Evolutionary conservation across 2,329 filamentous ascomycete genomes (phyloP).

Genomic region (Ceratocystis ficicola): DNA sequence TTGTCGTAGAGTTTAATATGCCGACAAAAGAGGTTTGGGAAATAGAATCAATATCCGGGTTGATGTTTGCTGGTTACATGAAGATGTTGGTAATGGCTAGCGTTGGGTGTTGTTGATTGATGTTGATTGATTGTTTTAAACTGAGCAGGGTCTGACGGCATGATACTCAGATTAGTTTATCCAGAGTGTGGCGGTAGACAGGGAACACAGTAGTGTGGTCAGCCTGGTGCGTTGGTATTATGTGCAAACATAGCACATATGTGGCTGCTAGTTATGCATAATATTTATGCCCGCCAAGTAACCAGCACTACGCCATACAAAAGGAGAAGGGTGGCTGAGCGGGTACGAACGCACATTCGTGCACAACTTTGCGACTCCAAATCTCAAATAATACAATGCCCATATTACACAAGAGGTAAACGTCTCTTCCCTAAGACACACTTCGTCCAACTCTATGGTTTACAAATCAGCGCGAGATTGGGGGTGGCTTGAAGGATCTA

Average conservation of each 20-base stretch:
- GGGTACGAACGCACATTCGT: no score
- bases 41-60: no score
- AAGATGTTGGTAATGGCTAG: not conserved
- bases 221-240: no score
- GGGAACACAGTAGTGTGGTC: not conserved
- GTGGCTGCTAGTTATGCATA: no score
- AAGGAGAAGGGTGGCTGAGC: no score
- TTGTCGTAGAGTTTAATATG: no score
- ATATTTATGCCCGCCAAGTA: no score
- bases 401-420: not conserved
- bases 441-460: not conserved
- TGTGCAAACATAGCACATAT: no score
- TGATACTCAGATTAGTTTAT: not conserved
- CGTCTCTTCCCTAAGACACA: not conserved
- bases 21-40: no score
- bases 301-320: no score
- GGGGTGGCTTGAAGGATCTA: constrained; percentile 1
- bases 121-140: not conserved
- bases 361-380: no score
- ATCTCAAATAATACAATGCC: no score
- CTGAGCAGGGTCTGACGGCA: not conserved
- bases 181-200: not conserved
- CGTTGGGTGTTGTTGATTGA: not conserved
- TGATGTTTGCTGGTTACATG: not conserved
- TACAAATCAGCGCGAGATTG: not conserved